These are phyloP conservation scores for Beauveria brongniartii DNA, from an alignment of 2,329 filamentous ascomycete species.

Conservation along the genomic window DNA sequence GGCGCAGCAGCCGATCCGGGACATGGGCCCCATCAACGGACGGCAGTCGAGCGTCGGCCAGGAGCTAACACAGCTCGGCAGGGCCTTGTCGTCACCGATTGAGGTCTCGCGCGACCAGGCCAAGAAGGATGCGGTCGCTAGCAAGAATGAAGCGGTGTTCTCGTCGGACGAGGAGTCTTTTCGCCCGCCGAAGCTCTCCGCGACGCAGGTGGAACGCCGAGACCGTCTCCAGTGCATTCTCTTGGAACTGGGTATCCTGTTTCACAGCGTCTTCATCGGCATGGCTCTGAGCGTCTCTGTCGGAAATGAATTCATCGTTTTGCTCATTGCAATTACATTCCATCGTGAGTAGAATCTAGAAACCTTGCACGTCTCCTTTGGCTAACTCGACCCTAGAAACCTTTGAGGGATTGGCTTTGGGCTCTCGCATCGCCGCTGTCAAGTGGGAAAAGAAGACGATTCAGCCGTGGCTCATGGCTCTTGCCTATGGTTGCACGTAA, in stretches of 20 bases:
- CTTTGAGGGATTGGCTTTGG: slow-evolving; percentile 52
- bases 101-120: slow-evolving; percentile 14
- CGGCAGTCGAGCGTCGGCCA: slow-evolving; percentile 27
- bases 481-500: slow-evolving; percentile 47
- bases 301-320: slow-evolving; percentile 68
- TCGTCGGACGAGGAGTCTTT: slow-evolving; percentile 14
- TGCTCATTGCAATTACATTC: slow-evolving; percentile 70
- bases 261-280: slow-evolving; percentile 66
- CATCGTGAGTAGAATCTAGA: slow-evolving; percentile 39
- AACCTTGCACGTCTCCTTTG: too few species aligned
- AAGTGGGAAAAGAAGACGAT: slow-evolving; percentile 30
- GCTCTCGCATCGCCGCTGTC: slow-evolving; percentile 54
- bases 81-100: slow-evolving; percentile 12
- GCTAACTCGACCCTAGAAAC: slow-evolving; percentile 26
- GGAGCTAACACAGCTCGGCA: slow-evolving; percentile 23
- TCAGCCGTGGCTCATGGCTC: slow-evolving; percentile 49
- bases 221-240: slow-evolving; percentile 69
- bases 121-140: slow-evolving; percentile 11
- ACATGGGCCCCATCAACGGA: slow-evolving; percentile 27
- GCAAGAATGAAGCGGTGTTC: not conserved
- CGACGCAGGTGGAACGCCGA: slow-evolving; percentile 52
- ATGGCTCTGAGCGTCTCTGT: slow-evolving; percentile 76
- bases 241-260: slow-evolving; percentile 64
- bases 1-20: slow-evolving; percentile 20
- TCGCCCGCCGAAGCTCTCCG: slow-evolving; percentile 22